These are phyloP conservation scores for Arthrobotrys entomopaga DNA, from an alignment of 2,329 filamentous ascomycete species.

Conservation along the genomic window DNA sequence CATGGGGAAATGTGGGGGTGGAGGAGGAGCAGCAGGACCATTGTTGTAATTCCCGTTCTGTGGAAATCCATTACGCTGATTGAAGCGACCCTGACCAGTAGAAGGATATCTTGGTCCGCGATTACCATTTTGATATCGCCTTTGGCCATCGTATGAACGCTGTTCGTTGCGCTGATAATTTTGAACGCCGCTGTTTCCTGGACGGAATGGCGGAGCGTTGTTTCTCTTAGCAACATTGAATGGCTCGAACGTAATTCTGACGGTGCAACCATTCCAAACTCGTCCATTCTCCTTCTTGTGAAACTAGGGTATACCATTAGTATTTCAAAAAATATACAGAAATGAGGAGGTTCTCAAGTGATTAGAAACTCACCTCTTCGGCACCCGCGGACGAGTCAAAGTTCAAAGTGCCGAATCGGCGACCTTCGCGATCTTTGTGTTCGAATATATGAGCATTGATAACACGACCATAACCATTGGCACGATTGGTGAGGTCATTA, in stretches of 20 bases:
- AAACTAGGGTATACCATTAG: constrained; percentile 21
- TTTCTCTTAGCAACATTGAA: constrained; percentile 51
- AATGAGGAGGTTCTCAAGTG: not conserved
- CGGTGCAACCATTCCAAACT: constrained; percentile 28
- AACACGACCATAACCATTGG: constrained; percentile 33
- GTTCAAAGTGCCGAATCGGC: constrained; percentile 45
- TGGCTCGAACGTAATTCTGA: constrained; percentile 46
- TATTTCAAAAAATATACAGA: not conserved
- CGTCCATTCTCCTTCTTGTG: constrained; percentile 46
- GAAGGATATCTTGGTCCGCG: constrained; percentile 25
- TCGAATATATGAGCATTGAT: constrained; percentile 52
- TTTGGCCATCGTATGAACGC: constrained; percentile 27
- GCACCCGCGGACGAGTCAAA: constrained; percentile 44
- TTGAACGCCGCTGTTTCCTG: constrained; percentile 19
- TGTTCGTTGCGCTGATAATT: constrained; percentile 36
- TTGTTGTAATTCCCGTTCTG: constrained; percentile 24
- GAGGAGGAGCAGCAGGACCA: not conserved
- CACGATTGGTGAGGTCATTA: constrained; percentile 32
- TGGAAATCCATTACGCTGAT: constrained; percentile 28
- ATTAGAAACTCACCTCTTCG: constrained; percentile 22
- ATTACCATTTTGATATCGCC: constrained; percentile 31
- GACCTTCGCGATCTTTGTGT: constrained; percentile 44
- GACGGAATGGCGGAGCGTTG: constrained; percentile 34
- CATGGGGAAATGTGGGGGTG: constrained; percentile 17
- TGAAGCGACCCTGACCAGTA: constrained; percentile 36